Conservation (phyloP, 768 basidiomycete species). For the Lentinula boryana region DNA sequence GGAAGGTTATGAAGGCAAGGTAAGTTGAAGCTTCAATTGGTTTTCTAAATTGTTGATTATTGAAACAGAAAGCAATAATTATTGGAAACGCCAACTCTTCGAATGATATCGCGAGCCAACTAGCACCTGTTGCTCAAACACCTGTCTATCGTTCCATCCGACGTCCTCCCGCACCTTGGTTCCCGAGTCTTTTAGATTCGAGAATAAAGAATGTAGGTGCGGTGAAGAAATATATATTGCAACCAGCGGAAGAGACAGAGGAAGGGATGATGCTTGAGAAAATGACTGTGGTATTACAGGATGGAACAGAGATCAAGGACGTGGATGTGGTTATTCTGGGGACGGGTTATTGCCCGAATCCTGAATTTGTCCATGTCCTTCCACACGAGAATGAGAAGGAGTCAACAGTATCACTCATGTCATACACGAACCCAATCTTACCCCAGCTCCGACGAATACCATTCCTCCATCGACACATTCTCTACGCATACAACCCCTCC, state of each 20-base stretch:
- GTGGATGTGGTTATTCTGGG: constrained; percentile 39
- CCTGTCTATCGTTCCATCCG: constrained; percentile 42
- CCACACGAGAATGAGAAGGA: too few relatives aligned
- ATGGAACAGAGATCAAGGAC: constrained; percentile 30
- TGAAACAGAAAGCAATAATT: constrained; percentile 26
- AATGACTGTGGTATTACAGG: constrained; percentile 28
- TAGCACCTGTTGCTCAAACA: constrained; percentile 26
- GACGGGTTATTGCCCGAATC: constrained; percentile 39
- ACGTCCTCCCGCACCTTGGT: constrained; percentile 25
- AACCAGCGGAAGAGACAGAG: not conserved
- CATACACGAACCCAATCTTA: not conserved
- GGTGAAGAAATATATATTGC: constrained; percentile 25
- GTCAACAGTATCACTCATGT: not conserved
- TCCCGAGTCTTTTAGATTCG: constrained; percentile 31
- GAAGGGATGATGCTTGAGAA: constrained; percentile 11
- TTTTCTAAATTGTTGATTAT: too few relatives aligned
- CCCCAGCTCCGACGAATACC: constrained; percentile 27
- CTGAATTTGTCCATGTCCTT: constrained; percentile 23
- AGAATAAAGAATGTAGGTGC: constrained; percentile 39
- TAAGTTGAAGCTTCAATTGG: too few relatives aligned
- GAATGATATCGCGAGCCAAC: constrained; percentile 46
- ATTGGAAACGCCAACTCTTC: constrained; percentile 51
- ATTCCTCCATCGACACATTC: constrained; percentile 34
- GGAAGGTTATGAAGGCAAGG: constrained; percentile 25
- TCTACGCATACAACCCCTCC: constrained; percentile 41